Evolutionary conservation across 1,284 basidiomycete genomes (phyloP).

Genomic region (Rhodotorula sp.): DNA sequence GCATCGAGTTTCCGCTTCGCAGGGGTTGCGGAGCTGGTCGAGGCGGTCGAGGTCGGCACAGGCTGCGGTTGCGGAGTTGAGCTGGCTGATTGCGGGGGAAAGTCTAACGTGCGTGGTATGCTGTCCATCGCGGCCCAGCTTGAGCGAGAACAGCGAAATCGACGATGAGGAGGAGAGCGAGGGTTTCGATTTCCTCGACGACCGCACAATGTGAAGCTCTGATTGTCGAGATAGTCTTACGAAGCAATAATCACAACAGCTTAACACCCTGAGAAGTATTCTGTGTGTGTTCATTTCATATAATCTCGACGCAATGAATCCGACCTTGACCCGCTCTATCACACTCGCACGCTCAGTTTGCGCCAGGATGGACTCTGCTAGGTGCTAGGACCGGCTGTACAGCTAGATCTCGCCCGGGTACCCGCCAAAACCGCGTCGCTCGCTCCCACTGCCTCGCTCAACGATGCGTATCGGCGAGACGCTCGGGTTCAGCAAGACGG

Average conservation of each 20-base stretch:
- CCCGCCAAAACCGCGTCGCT: background rate
- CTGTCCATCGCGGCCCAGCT: background rate
- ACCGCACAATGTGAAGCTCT: background rate
- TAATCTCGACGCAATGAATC: no score
- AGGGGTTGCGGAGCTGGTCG: background rate
- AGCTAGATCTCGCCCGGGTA: no score
- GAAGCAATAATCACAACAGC: no score
- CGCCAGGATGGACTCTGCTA: no score
- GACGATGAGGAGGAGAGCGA: background rate
- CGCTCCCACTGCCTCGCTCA: background rate
- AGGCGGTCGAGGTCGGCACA: background rate
- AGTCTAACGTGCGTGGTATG: background rate
- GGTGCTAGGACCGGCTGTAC: no score
- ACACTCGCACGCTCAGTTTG: no score
- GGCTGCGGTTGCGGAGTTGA: background rate
- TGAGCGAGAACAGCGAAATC: background rate
- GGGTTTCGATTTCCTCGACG: background rate
- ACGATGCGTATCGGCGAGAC: slow-evolving; percentile 22
- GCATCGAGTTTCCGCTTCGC: background rate
- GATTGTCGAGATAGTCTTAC: slow-evolving; percentile 42
- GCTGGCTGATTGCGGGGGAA: background rate
- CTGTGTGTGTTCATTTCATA: no score
- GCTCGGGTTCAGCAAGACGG: slow-evolving; percentile 26
- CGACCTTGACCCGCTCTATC: no score
- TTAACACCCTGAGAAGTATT: no score